Evolutionary conservation across 257 asterid species (phyloP).

Genomic region (Ehretia macrophylla): DNA sequence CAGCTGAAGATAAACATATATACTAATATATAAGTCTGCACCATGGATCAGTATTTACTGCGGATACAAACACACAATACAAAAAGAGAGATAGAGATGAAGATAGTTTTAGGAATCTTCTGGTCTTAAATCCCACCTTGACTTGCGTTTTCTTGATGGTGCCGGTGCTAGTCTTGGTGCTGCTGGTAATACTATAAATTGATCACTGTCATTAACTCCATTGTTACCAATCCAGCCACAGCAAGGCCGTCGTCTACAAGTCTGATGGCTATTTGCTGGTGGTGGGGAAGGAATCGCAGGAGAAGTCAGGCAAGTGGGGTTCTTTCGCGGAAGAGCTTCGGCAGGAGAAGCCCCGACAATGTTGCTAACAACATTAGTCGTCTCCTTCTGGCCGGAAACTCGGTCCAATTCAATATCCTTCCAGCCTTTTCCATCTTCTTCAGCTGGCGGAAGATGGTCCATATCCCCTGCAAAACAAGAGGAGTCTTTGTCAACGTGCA

Average conservation of each 20-base stretch:
- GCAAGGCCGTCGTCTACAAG: constrained; percentile 28
- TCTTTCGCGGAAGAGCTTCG: neutral
- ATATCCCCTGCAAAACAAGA: constrained; percentile 1
- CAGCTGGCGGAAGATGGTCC: neutral
- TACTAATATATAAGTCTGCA: no score
- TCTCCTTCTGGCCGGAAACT: neutral
- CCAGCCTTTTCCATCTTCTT: constrained; percentile 12
- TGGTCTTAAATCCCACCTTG: constrained; percentile 38
- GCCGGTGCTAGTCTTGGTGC: constrained; percentile 8
- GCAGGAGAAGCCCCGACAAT: neutral
- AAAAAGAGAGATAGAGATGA: no score
- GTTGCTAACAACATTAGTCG: neutral
- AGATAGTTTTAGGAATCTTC: constrained; percentile 8
- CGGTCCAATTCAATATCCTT: constrained; percentile 25
- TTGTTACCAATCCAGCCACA: constrained; percentile 57
- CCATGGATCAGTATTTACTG: no score
- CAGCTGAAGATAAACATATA: no score
- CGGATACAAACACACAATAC: no score
- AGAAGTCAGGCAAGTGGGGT: neutral
- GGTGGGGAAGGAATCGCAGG: constrained; percentile 1
- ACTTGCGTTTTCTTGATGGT: constrained; percentile 13
- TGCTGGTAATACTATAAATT: constrained; percentile 20
- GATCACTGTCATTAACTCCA: constrained; percentile 29
- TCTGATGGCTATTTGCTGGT: neutral
- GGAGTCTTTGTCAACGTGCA: neutral